Percentiles rank a stretch among this genome's conserved stretches.
Conservation (phyloP, 2,329 filamentous ascomycete genomes). For the Cladophialophora chaetospira region DNA sequence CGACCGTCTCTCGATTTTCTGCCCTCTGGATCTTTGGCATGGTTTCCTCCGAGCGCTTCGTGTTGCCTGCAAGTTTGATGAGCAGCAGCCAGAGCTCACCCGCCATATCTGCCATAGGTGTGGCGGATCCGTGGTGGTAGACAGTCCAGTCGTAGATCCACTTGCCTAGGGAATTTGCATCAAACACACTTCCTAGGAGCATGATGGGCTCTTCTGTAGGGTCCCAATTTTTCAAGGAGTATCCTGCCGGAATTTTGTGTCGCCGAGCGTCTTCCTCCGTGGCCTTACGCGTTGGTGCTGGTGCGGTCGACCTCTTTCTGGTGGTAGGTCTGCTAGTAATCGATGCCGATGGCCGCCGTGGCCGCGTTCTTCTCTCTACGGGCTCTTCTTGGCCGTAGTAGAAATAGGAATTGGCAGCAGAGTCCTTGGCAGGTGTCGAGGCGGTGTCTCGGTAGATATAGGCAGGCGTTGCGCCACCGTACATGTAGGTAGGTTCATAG, state of each 20-base stretch:
- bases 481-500: too few relatives aligned
- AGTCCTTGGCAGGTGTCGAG: too few relatives aligned
- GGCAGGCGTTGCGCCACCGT: too few relatives aligned
- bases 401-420: too few relatives aligned
- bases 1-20: constrained; percentile 76
- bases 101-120: constrained; percentile 84
- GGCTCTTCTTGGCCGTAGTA: too few relatives aligned
- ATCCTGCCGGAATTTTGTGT: constrained; percentile 77
- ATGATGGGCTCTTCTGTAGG: constrained; percentile 90
- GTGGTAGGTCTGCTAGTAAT: too few relatives aligned
- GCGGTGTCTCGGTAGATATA: too few relatives aligned
- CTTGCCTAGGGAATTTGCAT: constrained; percentile 92
- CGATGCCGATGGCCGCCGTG: too few relatives aligned
- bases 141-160: constrained; percentile 99
- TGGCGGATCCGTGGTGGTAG: constrained; percentile 77
- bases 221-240: constrained; percentile 98
- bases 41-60: constrained; percentile 82
- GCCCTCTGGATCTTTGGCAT: constrained; percentile 69
- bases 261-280: constrained; percentile 65
- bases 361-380: too few relatives aligned
- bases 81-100: constrained; percentile 93
- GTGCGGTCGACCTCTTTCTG: too few relatives aligned
- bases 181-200: constrained; percentile 91
- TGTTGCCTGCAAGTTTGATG: constrained; percentile 88
- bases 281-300: constrained; percentile 49